These are phyloP conservation scores for Areca catechu DNA, from an alignment of 176 grass and related monocot genomes.

Conservation along the genomic window DNA sequence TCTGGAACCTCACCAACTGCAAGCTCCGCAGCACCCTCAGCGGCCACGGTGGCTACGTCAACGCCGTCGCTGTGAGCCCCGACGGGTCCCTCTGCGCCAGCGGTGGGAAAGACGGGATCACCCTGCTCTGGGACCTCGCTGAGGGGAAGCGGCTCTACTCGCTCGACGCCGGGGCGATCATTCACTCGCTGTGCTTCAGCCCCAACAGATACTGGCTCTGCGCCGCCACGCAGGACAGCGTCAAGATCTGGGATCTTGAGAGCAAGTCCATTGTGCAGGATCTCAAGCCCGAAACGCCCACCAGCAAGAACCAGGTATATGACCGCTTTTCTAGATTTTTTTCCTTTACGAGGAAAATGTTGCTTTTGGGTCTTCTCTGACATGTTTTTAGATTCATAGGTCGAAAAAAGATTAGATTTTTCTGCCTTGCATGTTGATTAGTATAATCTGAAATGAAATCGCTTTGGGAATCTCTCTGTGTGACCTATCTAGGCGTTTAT, in stretches of 20 bases:
- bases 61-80: conserved; percentile 70
- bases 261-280: conserved; percentile 88
- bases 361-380: background rate
- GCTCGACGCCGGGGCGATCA: conserved; percentile 58
- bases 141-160: conserved; percentile 91
- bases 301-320: conserved; percentile 62
- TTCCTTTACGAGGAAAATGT: background rate
- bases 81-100: conserved; percentile 88
- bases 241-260: conserved; percentile 97
- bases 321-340: no score
- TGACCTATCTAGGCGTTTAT: no score
- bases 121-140: conserved; percentile 66
- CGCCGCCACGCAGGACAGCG: conserved; percentile 70
- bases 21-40: conserved; percentile 55
- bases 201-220: conserved; percentile 95
- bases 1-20: conserved; percentile 94
- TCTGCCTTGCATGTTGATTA: no score
- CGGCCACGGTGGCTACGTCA: conserved; percentile 70
- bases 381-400: no score
- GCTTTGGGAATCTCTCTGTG: no score
- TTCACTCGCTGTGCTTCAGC: conserved; percentile 78
- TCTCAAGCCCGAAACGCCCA: conserved; percentile 49
- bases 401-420: no score
- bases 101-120: conserved; percentile 66
- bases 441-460: no score